Conservation (phyloP, 2,329 filamentous ascomycete species). For the Chlorencoelia australis region DNA sequence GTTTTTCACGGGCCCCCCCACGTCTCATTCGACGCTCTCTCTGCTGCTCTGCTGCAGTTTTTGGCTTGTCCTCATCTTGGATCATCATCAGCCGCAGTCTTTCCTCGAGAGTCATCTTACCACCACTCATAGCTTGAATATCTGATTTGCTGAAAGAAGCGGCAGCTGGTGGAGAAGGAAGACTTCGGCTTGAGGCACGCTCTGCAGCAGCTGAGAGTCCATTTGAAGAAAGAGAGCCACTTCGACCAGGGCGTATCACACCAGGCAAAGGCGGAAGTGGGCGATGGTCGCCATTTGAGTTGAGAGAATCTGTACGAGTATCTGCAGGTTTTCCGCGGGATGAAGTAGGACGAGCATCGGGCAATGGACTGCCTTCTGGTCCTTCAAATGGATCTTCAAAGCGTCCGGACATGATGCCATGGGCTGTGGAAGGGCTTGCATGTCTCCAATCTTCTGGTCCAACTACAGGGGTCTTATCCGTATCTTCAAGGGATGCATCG, state of each 20-base stretch:
- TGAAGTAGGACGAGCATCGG: conserved; percentile 33
- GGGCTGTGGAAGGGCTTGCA: conserved; percentile 39
- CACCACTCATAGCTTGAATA: conserved; percentile 62
- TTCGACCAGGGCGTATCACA: conserved; percentile 34
- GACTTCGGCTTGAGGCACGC: conserved; percentile 55
- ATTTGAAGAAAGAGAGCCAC: conserved; percentile 44
- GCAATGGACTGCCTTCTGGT: conserved; percentile 55
- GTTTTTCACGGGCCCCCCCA: conserved; percentile 38
- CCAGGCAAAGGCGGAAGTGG: conserved; percentile 81
- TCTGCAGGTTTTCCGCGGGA: conserved; percentile 40
- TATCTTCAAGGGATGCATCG: conserved; percentile 88
- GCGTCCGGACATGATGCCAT: conserved; percentile 17
- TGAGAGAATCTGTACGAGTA: conserved; percentile 59
- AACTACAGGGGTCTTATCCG: conserved; percentile 96
- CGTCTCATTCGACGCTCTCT: conserved; percentile 60
- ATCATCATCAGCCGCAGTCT: conserved; percentile 82
- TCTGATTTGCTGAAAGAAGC: conserved; percentile 65
- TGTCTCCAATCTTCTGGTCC: conserved; percentile 93
- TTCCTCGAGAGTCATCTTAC: conserved; percentile 77
- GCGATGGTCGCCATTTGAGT: conserved; percentile 71
- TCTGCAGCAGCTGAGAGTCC: conserved; percentile 65
- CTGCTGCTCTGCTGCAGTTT: conserved; percentile 52
- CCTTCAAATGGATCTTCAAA: conserved; percentile 57
- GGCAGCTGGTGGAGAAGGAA: conserved; percentile 63
- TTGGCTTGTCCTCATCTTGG: conserved; percentile 50